Evolutionary conservation across 164 flowering plant species (phyloP), one percentile per base, ranked within the genome.

Genomic region (Tinospora cordifolia): DNA sequence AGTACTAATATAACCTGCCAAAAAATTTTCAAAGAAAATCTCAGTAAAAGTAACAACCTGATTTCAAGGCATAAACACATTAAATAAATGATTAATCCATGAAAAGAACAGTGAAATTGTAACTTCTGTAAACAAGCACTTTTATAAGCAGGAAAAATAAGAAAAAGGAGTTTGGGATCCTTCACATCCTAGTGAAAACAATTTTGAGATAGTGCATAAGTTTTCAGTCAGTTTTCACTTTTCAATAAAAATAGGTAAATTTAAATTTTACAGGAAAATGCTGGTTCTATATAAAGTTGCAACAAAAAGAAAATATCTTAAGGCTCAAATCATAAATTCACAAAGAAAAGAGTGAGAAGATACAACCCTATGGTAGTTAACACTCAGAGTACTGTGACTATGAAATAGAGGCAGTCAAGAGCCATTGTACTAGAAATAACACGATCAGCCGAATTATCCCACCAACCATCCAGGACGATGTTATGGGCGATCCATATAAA

Each of bases 1-100:
- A 60, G 97, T 86, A 77, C 86, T 79, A 40, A 89, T 83, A 63
- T 89, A 93, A 65, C 91, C 98, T 92, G 74, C 12, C 65, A 72
- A 9, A 64, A 60, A 0, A 57, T 69, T 3, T 21, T 19, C n/a
- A n/a, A 22, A 25, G 49, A 62, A 5, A 70, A 47, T 44, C 59
- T 63, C 41, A 70, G 30, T n/a, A 63, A 8, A 6, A 70, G 72
- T 60, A 46, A 36, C 0, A 36, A 57, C 60, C n/a, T 17, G n/a
- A 6, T 54, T n/a, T 26, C n/a, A n/a, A 22, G 8, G 17, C 24
- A 39, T 54, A 3, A 46, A 54, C 30, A 69, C 30, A 69, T 57
- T 10, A 36, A 14, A 34, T 7, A 54, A 54, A 54, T 17, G 19
- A 54, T 21, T 12, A 2, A 44, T 47, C 17, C 34, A 13, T 46